Base-by-base conservation (phyloP, 176 grass and related monocot genomes). In the Leersia perrieri region DNA sequence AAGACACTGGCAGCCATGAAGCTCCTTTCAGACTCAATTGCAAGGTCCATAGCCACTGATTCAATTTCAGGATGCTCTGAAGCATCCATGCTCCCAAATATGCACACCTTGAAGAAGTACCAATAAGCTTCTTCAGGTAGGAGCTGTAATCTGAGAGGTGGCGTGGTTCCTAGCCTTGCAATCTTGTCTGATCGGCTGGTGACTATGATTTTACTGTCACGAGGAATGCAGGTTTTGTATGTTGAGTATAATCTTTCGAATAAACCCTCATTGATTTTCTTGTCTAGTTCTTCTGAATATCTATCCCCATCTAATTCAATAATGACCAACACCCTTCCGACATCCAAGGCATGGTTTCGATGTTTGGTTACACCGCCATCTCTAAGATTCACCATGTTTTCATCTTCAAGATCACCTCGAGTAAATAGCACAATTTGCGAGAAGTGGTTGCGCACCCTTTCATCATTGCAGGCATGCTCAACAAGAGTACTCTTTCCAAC, bases 401-500 rank as follows among this genome's bases (percentile, higher is more conserved):
- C 58, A 34, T 23, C 38, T 45, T 29, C 28, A 31, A 67, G 77
- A 36, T 41, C 57, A 0, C 2, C 20, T 25, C 1, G 34, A 14
- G 9, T 34, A 9, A 31, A 26, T 9, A 28, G 18, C 22, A 26
- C 18, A 35, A 53, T 73, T 9, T 18, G 31, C 5, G 42, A 42
- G 70, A 87, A 80, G 60, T 76, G 68, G 1, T 2, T 16, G 2
- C 64, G 70, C 70, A 82, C 78, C 22, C 64, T 76, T 11, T 64
- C 61, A 32, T 82, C 70, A 7, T 44, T 5, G 42, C 64, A 87
- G 66, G n/a, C 75, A 49, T 82, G 70, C 49, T 66, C 62, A 2
- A 47, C 45, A 26, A 87, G 45, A 20, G 57, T 87, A 35, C 27
- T 87, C 78, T 76, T 87, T 7, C 85, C 78, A 33, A 49, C 61